These are phyloP conservation scores for Dioscorea alata DNA, from an alignment of 106 monocot genomes.

Conservation along the genomic window DNA sequence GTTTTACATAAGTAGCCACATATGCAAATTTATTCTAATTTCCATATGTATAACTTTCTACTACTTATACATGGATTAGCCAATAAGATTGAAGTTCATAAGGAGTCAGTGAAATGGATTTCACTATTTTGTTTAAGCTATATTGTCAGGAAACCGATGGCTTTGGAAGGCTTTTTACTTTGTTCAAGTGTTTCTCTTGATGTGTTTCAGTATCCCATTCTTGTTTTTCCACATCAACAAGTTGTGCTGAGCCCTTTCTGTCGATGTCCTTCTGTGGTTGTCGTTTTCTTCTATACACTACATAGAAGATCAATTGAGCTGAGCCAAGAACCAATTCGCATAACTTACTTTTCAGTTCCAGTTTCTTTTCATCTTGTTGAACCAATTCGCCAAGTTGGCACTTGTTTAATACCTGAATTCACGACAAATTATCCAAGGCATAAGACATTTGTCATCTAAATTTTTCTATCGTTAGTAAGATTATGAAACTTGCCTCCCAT, in stretches of 20 bases:
- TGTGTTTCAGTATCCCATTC: not conserved
- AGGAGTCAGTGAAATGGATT: conserved; percentile 20
- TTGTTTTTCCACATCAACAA: conserved; percentile 3
- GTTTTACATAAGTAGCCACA: too few species aligned
- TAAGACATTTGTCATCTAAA: too few species aligned
- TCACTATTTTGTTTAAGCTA: conserved; percentile 23
- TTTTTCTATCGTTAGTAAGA: too few species aligned
- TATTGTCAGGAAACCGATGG: conserved; percentile 6
- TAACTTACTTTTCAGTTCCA: not conserved
- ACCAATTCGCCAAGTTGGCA: too few species aligned
- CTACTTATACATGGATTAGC: too few species aligned
- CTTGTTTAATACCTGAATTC: too few species aligned
- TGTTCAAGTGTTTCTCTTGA: conserved; percentile 1
- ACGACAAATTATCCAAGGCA: too few species aligned
- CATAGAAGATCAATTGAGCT: conserved; percentile 41
- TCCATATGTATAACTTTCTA: too few species aligned
- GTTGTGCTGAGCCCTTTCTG: not conserved
- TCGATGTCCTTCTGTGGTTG: conserved; percentile 6
- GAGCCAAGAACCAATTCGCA: conserved; percentile 32
- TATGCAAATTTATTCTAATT: too few species aligned
- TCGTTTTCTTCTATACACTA: conserved; percentile 23
- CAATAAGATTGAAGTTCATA: conserved; percentile 8
- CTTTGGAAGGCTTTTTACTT: conserved; percentile 29
- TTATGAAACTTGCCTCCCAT: too few species aligned
- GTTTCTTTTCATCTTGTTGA: not conserved